Evolutionary conservation across 495 filamentous ascomycete genomes (phyloP), one percentile per base, ranked within the genome.

Genomic region (Delitschia confertaspora): DNA sequence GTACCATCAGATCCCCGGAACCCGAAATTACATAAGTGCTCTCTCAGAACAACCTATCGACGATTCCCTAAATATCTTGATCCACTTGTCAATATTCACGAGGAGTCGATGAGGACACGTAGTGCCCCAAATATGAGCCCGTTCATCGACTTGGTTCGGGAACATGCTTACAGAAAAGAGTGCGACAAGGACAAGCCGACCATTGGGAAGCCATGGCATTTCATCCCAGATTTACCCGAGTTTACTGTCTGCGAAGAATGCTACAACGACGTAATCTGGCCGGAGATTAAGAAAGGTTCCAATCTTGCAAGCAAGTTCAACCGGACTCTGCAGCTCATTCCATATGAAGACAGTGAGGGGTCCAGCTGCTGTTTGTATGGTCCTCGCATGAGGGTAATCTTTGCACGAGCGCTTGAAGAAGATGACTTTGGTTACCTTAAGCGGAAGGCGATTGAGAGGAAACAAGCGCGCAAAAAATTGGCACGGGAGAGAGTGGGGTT

Each of bases 331-430:
- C 67, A 69, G 19, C 55, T 66, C 1, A 60, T 71, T 5, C 68
- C 69, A 1, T 65, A 70, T 22, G 65, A 73, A 38, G 61, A 71
- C 40, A 59, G 58, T 3, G 61, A 60, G 16, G 64, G 75, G 25
- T 75, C 71, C 0, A 71, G 70, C 14, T 91, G 85, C 53, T 80
- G 85, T 61, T 64, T 88, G 5, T 88, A 83, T 48, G 82, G 79
- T n/a, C 62, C 70, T 7, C 73, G 78, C n/a, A 88, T 88, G 79
- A 69, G 83, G 29, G 62, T 68, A 1, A 67, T 79, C 6, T 86
- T 85, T 57, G 53, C 59, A 13, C 67, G 73, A 14, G 78, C 80
- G 2, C 72, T 79, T 35, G 50, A 65, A 42, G 69, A 70, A 13
- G 67, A 74, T 32, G 82, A 88, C 51, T 62, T 94, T 37, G 74